These are phyloP conservation scores for Patellifolia procumbens DNA, from an alignment of 179 eudicot species.

Conservation along the genomic window DNA sequence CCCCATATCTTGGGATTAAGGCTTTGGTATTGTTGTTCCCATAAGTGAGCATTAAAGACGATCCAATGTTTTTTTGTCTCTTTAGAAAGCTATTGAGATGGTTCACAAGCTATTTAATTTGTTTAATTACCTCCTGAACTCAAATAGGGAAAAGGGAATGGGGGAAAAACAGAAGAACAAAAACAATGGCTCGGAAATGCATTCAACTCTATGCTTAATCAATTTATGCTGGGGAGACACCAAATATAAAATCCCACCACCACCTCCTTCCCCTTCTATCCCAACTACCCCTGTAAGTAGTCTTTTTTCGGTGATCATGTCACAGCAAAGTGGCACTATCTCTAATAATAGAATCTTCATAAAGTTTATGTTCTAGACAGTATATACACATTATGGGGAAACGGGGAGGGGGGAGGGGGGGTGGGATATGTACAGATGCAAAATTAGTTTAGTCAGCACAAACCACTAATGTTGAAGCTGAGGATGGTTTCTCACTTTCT, in stretches of 20 bases:
- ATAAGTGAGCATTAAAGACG: background rate
- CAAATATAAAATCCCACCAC: background rate
- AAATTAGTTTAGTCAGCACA: slow-evolving; percentile 1
- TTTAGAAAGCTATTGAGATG: too few relatives aligned
- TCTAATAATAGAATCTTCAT: background rate
- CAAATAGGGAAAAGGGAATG: too few relatives aligned
- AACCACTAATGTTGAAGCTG: background rate
- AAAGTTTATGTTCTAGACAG: slow-evolving; percentile 16
- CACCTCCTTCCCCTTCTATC: background rate
- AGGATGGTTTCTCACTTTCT: slow-evolving; percentile 16
- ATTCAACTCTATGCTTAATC: background rate
- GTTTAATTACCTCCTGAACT: too few relatives aligned
- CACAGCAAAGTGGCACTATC: background rate
- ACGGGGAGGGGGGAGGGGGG: background rate
- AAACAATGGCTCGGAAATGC: too few relatives aligned
- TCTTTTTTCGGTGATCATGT: background rate
- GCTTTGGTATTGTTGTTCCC: too few relatives aligned
- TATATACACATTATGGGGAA: slow-evolving; percentile 9
- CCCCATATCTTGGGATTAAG: too few relatives aligned
- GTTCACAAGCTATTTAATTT: too few relatives aligned
- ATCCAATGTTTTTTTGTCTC: too few relatives aligned
- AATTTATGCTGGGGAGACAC: background rate
- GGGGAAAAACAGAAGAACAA: too few relatives aligned
- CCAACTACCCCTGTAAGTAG: background rate
- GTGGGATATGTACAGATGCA: background rate